phyloP scores from a whole-genome alignment of 345 rosid species.

The Sisymbrium altissimum region DNA sequence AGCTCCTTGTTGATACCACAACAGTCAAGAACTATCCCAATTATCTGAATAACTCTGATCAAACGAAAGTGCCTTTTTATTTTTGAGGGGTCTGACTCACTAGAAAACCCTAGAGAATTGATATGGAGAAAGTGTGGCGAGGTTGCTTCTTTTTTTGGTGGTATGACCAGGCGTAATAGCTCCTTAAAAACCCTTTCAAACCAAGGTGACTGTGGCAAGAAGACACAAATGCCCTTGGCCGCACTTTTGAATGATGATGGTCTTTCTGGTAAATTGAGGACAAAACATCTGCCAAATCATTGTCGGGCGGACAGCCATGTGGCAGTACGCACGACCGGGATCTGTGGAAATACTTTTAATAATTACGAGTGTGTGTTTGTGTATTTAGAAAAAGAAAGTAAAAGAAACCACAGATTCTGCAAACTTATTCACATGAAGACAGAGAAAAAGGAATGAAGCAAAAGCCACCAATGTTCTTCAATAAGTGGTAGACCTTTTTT shows the following conservation, averaged over 20 bases:
- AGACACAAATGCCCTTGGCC: background rate
- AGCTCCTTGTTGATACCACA: background rate
- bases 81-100: background rate
- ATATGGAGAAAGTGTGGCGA: too few species aligned
- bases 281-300: conserved; percentile 42
- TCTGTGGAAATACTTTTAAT: background rate
- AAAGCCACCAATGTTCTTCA: conserved; percentile 13
- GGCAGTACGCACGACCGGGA: conserved; percentile 35
- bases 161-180: too few species aligned
- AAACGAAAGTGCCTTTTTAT: background rate
- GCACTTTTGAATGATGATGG: conserved; percentile 6
- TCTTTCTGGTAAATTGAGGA: background rate
- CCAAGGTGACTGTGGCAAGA: background rate
- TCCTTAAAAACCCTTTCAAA: background rate
- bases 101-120: background rate
- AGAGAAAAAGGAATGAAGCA: conserved; percentile 11
- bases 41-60: background rate
- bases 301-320: conserved; percentile 32
- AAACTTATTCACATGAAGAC: conserved; percentile 29
- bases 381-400: background rate
- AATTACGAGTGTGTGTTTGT: background rate
- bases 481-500: background rate
- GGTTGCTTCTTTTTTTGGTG: too few species aligned
- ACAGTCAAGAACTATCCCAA: background rate
- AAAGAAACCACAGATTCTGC: conserved; percentile 14